Evolutionary conservation across 805 yeast genomes (phyloP).

Genomic region (Yarrowia sp.): DNA sequence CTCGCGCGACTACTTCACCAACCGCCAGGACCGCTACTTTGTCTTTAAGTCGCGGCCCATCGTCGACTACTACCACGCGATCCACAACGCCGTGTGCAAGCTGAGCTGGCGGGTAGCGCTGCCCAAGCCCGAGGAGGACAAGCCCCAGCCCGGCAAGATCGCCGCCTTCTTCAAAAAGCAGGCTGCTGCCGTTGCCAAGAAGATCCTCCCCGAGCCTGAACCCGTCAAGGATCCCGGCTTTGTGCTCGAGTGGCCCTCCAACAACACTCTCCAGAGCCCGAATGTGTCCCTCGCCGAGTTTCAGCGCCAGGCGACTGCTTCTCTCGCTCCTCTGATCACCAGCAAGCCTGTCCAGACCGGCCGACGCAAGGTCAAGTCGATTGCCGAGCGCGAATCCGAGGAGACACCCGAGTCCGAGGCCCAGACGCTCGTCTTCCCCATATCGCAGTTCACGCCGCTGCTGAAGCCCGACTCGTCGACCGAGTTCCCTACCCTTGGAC

Average conservation of each 20-base stretch:
- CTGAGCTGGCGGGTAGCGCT: conserved; percentile 66
- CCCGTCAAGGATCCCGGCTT: conserved; percentile 38
- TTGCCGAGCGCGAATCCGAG: not conserved
- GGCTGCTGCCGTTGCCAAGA: not conserved
- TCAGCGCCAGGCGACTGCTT: conserved; percentile 45
- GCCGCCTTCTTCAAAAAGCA: conserved; percentile 3
- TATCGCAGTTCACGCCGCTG: conserved; percentile 87
- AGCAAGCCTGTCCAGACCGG: conserved; percentile 37
- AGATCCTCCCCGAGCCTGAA: conserved; percentile 16
- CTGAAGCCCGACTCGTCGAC: conserved; percentile 69
- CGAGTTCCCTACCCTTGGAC: conserved; percentile 68
- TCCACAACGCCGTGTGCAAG: conserved; percentile 65
- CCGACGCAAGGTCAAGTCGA: not conserved
- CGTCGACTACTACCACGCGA: conserved; percentile 68
- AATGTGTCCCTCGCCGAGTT: conserved; percentile 34
- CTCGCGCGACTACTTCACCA: conserved; percentile 86
- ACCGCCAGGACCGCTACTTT: conserved; percentile 92
- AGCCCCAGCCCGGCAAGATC: not conserved
- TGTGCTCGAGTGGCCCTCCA: conserved; percentile 67
- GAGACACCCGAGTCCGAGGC: conserved; percentile 39
- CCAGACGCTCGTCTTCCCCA: conserved; percentile 75
- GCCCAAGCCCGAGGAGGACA: conserved; percentile 30
- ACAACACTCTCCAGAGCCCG: conserved; percentile 62
- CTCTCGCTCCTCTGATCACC: conserved; percentile 57
- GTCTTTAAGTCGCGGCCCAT: conserved; percentile 57